A percentile compares a stretch with the other conserved stretches of the same genome.
Conservation (phyloP, 257 asterid genomes). For the Solanum pimpinellifolium region DNA sequence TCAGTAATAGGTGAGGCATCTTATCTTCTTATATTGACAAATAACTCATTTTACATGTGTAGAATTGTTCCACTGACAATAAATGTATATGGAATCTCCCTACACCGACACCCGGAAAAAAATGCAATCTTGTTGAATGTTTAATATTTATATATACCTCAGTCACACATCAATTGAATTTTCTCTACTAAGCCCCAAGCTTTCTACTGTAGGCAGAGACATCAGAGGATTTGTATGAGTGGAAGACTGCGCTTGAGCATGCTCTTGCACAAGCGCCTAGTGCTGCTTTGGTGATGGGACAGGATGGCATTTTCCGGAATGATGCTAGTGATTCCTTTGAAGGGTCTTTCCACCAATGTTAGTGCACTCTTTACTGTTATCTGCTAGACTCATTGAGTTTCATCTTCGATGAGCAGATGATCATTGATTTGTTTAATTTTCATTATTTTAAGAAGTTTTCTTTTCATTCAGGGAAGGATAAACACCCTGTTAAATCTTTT, state of each 20-base stretch:
- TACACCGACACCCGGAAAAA: not conserved
- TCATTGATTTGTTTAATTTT: not conserved
- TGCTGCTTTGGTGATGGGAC: slow-evolving; percentile 95
- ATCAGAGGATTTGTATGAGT: slow-evolving; percentile 75
- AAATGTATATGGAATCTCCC: not conserved
- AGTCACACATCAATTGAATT: not conserved
- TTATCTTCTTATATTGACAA: not conserved
- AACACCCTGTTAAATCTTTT: slow-evolving; percentile 71
- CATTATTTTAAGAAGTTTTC: not conserved
- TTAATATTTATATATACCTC: not conserved
- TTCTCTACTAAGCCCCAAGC: not conserved
- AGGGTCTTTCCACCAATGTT: slow-evolving; percentile 79
- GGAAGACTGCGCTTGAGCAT: slow-evolving; percentile 89
- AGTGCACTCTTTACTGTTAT: slow-evolving; percentile 14
- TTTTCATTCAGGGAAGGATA: slow-evolving; percentile 75
- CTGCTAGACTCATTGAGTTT: not conserved
- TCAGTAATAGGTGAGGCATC: not conserved
- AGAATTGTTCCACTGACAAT: not conserved
- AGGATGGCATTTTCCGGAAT: slow-evolving; percentile 76
- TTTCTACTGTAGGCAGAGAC: slow-evolving; percentile 58
- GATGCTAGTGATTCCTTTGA: slow-evolving; percentile 60
- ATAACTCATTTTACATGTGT: not conserved
- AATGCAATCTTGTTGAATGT: not conserved
- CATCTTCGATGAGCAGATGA: not conserved
- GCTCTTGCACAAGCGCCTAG: slow-evolving; percentile 94